These are phyloP conservation scores for Pythium folliculosum DNA, from an alignment of 352 stramenopile species.

Conservation along the genomic window DNA sequence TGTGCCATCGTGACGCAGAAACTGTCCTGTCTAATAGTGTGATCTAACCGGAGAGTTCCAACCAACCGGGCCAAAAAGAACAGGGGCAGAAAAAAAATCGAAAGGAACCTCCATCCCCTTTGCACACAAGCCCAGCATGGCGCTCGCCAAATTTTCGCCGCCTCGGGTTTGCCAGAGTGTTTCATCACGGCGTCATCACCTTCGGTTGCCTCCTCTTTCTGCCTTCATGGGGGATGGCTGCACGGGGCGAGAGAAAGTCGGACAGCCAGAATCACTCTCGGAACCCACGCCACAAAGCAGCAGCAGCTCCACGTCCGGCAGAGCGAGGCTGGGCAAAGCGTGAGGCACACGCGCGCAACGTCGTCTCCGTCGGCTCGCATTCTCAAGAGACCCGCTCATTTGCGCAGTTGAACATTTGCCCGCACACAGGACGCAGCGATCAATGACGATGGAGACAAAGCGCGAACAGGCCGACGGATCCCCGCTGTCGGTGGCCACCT, in stretches of 20 bases:
- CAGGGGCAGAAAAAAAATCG: slow-evolving; percentile 11
- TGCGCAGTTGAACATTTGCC: slow-evolving; percentile 30
- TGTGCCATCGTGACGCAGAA: slow-evolving; percentile 18
- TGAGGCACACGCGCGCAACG: not conserved
- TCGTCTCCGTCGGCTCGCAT: too few relatives aligned
- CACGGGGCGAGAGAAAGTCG: slow-evolving; percentile 28
- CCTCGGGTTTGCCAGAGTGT: slow-evolving; percentile 1
- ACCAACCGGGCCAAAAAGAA: not conserved
- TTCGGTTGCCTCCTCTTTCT: slow-evolving; percentile 14
- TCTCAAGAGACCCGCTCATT: not conserved
- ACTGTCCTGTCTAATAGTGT: slow-evolving; percentile 15
- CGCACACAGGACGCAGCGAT: not conserved
- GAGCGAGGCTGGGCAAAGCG: not conserved
- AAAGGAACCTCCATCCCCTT: slow-evolving; percentile 4
- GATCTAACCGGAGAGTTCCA: not conserved
- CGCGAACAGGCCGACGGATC: slow-evolving; percentile 29
- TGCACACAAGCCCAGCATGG: not conserved
- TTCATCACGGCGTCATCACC: slow-evolving; percentile 17
- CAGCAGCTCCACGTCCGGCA: slow-evolving; percentile 1
- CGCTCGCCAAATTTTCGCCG: slow-evolving; percentile 15
- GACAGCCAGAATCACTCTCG: slow-evolving; percentile 21
- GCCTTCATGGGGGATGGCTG: slow-evolving; percentile 24
- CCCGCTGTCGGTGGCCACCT: slow-evolving; percentile 28
- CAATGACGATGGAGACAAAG: slow-evolving; percentile 29
- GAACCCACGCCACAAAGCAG: slow-evolving; percentile 16